Evolutionary conservation across 768 basidiomycete species (phyloP).

Genomic region (Steccherinum ochraceum): DNA sequence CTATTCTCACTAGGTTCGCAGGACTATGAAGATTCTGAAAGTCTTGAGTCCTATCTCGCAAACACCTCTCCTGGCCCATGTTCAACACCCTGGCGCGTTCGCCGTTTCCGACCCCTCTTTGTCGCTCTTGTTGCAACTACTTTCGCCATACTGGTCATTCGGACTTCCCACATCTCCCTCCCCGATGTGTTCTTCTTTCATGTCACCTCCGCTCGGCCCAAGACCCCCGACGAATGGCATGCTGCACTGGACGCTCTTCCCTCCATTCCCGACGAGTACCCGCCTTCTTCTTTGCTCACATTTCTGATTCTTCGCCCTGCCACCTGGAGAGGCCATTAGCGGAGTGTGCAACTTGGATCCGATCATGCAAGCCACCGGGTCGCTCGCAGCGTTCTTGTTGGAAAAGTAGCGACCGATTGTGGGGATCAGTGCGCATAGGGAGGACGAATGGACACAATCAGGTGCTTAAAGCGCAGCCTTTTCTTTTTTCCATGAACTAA

Average conservation of each 20-base stretch:
- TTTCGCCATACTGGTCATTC: too few relatives aligned
- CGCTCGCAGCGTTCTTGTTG: slow-evolving; percentile 59
- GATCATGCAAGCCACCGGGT: slow-evolving; percentile 29
- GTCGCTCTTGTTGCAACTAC: too few relatives aligned
- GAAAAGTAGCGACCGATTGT: slow-evolving; percentile 76
- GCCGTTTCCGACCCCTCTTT: too few relatives aligned
- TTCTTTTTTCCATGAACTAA: slow-evolving; percentile 2
- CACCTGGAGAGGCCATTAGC: slow-evolving; percentile 12
- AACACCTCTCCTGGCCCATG: too few relatives aligned
- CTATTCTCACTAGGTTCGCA: too few relatives aligned
- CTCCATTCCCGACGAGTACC: slow-evolving; percentile 52
- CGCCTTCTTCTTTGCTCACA: slow-evolving; percentile 72
- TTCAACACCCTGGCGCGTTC: too few relatives aligned
- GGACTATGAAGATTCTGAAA: too few relatives aligned
- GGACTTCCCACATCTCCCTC: too few relatives aligned
- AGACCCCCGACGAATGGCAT: slow-evolving; percentile 39
- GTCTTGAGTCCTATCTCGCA: too few relatives aligned
- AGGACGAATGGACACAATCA: slow-evolving; percentile 50
- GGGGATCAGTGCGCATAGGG: slow-evolving; percentile 83
- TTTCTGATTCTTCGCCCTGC: slow-evolving; percentile 49
- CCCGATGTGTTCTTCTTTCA: too few relatives aligned
- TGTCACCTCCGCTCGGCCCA: slow-evolving; percentile 23
- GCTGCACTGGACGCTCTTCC: slow-evolving; percentile 51
- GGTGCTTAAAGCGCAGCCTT: slow-evolving; percentile 34
- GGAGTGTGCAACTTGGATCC: slow-evolving; percentile 1